Evolutionary conservation across 2,329 filamentous ascomycete genomes (phyloP).

Genomic region (Neonectria faginata): DNA sequence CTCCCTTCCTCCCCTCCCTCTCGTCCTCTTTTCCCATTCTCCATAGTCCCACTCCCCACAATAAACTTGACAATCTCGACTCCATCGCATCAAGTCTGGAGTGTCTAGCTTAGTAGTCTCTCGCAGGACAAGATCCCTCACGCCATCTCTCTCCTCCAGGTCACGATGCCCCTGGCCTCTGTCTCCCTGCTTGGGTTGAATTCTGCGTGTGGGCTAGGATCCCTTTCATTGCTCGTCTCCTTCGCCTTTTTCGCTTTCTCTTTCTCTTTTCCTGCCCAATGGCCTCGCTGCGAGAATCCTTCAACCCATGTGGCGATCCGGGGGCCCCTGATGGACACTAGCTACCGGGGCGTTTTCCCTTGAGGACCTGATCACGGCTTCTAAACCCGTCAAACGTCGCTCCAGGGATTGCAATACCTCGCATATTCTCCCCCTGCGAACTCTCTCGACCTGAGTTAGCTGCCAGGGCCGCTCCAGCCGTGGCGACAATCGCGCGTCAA

Average conservation of each 20-base stretch:
- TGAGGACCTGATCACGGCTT: not conserved
- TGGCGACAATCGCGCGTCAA: conserved; percentile 2
- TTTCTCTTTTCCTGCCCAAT: conserved; percentile 8
- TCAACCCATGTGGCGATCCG: conserved; percentile 24
- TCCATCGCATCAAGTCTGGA: not conserved
- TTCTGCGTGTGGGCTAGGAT: not conserved
- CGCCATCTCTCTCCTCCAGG: conserved; percentile 5
- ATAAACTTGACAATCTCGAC: conserved; percentile 3
- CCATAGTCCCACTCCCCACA: conserved; percentile 21
- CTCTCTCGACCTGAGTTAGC: not conserved
- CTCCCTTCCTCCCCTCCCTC: not conserved
- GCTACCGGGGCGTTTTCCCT: not conserved
- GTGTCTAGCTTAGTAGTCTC: not conserved
- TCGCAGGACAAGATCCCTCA: conserved; percentile 13
- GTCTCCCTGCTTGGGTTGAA: not conserved
- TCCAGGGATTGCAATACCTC: too few relatives aligned
- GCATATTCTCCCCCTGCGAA: too few relatives aligned
- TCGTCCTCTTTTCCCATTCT: not conserved
- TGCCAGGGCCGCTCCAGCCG: not conserved
- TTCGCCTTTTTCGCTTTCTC: not conserved
- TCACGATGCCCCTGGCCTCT: conserved; percentile 1
- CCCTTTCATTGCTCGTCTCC: not conserved
- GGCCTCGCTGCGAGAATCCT: conserved; percentile 4
- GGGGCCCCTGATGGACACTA: not conserved
- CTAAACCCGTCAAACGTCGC: not conserved